Evolutionary conservation across 2,329 filamentous ascomycete genomes (phyloP).

Genomic region (Nemania serpens): DNA sequence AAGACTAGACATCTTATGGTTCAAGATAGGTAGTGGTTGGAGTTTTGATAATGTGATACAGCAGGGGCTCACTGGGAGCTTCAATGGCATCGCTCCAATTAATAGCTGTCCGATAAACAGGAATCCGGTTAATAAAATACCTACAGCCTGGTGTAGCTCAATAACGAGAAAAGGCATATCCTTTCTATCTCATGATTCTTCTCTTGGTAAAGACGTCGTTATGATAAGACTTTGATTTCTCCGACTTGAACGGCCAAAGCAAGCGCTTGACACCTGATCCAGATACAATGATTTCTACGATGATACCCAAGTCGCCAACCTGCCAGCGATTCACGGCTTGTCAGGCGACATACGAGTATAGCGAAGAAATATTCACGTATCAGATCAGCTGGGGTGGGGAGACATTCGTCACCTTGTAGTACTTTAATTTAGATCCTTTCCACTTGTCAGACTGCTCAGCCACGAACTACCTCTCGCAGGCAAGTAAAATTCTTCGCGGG

Average conservation of each 20-base stretch:
- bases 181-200: too few species aligned
- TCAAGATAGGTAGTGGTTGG: background rate
- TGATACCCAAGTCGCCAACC: too few species aligned
- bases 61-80: conserved; percentile 1
- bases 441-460: conserved; percentile 17
- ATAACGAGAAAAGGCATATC: too few species aligned
- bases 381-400: conserved; percentile 11
- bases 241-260: too few species aligned
- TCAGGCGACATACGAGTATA: conserved; percentile 4
- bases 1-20: conserved; percentile 10
- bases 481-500: background rate
- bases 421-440: conserved; percentile 14
- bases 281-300: too few species aligned
- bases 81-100: background rate
- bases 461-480: conserved; percentile 3
- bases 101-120: background rate
- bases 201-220: too few species aligned
- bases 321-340: conserved; percentile 1
- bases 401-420: conserved; percentile 15
- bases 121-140: background rate
- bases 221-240: too few species aligned
- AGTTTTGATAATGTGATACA: background rate
- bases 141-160: too few species aligned
- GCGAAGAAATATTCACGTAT: background rate
- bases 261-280: too few species aligned